Evolutionary conservation across 169 alveolate species (phyloP), one percentile per base, ranked within the genome.

Genomic region (Miamiensis avidus): DNA sequence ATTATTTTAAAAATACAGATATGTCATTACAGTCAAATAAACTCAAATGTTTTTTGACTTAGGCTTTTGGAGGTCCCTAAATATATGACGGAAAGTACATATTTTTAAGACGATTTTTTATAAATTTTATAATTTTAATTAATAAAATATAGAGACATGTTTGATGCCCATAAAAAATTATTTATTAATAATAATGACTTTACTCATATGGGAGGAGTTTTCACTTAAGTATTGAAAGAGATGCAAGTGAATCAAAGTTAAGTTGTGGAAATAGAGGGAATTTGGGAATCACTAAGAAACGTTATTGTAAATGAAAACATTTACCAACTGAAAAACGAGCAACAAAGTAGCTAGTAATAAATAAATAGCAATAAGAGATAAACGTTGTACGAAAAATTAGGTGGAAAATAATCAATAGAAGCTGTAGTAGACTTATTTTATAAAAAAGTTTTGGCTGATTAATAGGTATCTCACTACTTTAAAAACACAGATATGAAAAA

Each of bases 21-120:
- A 87, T 87, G 88, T 65, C 75, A 65, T 73, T 76, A 29, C 49
- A 87, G 28, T 69, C 85, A 26, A 76, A 87, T 31, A 25, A 31
- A 49, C 34, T 82, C 34, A 49, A 69, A 29, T 65, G 65, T n/a
- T 87, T 87, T 84, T 84, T 87, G 32, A 82, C 88, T 26, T 75
- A 76, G 84, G 85, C 76, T 34, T 82, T 87, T 31, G 90, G 90
- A 28, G 90, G 90, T 30, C 90, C 90, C 64, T 49, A 49, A 49
- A 4, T 49, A 49, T 49, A 49, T 49, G 69, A 49, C 4, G 69
- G 69, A 49, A 49, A 49, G 69, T 49, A 49, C 4, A 49, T 49
- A 49, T 49, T 49, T 49, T 49, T 11, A 11, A 49, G 26, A 49
- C 4, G 69, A 49, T 11, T 20, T 49, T 11, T 11, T 11, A 11